These are phyloP conservation scores for Cordyceps militaris DNA, from an alignment of 2,329 filamentous ascomycete species.

Conservation along the genomic window DNA sequence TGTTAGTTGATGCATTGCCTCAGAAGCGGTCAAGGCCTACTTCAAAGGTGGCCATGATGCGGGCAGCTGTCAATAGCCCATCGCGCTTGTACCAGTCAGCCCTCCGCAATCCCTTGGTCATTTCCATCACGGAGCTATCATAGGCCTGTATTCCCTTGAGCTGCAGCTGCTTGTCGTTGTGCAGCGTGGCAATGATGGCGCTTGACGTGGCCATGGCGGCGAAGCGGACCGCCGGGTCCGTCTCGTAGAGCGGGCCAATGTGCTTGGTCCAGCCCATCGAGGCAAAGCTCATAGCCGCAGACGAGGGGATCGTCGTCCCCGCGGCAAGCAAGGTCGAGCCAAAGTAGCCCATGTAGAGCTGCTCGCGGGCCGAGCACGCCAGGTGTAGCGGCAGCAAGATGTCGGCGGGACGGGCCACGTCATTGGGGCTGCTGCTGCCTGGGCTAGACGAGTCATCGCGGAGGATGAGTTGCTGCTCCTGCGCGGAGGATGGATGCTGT, in stretches of 20 bases:
- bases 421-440: neutral
- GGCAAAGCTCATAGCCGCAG: conserved; percentile 11
- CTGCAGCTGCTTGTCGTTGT: conserved; percentile 16
- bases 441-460: neutral
- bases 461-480: neutral
- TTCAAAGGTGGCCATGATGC: conserved; percentile 19
- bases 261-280: conserved; percentile 19
- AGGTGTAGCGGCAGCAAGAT: conserved; percentile 10
- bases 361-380: conserved; percentile 15
- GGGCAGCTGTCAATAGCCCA: conserved; percentile 14
- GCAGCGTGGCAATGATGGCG: conserved; percentile 16
- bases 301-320: conserved; percentile 12
- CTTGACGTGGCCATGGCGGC: conserved; percentile 18
- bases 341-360: conserved; percentile 16
- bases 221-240: conserved; percentile 15
- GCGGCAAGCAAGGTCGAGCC: conserved; percentile 13
- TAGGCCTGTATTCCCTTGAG: conserved; percentile 20
- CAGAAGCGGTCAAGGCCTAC: neutral
- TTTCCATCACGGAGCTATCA: conserved; percentile 16
- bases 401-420: neutral
- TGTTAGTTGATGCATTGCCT: neutral
- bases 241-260: conserved; percentile 17
- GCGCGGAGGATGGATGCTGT: neutral
- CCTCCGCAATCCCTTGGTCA: conserved; percentile 13
- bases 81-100: conserved; percentile 14